These are phyloP conservation scores for Leptographium wingfieldii DNA, from an alignment of 2,329 filamentous ascomycete species.

Conservation along the genomic window DNA sequence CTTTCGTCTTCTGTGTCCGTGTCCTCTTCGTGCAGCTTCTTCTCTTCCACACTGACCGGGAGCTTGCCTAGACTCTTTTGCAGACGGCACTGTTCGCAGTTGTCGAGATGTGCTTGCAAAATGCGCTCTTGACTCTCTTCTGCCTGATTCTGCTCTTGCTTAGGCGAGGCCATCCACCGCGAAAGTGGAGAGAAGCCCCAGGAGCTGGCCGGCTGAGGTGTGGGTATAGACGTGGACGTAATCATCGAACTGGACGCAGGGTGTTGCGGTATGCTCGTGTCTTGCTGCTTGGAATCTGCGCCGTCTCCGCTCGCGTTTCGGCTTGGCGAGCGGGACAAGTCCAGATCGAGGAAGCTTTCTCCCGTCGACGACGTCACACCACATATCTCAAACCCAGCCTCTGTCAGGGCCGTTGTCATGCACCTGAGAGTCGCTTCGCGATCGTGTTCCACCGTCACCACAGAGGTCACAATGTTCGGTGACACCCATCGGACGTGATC, in stretches of 20 bases:
- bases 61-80: not conserved
- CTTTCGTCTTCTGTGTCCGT: not conserved
- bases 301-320: slow-evolving; percentile 1
- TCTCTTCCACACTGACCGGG: not conserved
- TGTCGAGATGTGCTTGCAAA: slow-evolving; percentile 25
- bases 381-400: slow-evolving; percentile 47
- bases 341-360: slow-evolving; percentile 10
- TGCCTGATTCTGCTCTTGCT: not conserved
- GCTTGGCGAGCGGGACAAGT: not conserved
- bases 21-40: not conserved
- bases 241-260: not conserved
- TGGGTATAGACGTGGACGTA: not conserved
- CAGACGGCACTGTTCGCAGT: slow-evolving; percentile 29
- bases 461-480: slow-evolving; percentile 59
- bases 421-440: slow-evolving; percentile 29
- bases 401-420: slow-evolving; percentile 35
- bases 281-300: slow-evolving; percentile 8
- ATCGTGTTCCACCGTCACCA: slow-evolving; percentile 48
- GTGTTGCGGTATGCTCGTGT: not conserved
- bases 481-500: slow-evolving; percentile 45
- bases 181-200: slow-evolving; percentile 10
- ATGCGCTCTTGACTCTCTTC: not conserved
- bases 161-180: slow-evolving; percentile 6
- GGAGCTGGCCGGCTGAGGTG: not conserved
- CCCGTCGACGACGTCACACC: slow-evolving; percentile 27